Base-by-base conservation (phyloP, 2,329 filamentous ascomycete genomes). In the Trichoderma hamatum region DNA sequence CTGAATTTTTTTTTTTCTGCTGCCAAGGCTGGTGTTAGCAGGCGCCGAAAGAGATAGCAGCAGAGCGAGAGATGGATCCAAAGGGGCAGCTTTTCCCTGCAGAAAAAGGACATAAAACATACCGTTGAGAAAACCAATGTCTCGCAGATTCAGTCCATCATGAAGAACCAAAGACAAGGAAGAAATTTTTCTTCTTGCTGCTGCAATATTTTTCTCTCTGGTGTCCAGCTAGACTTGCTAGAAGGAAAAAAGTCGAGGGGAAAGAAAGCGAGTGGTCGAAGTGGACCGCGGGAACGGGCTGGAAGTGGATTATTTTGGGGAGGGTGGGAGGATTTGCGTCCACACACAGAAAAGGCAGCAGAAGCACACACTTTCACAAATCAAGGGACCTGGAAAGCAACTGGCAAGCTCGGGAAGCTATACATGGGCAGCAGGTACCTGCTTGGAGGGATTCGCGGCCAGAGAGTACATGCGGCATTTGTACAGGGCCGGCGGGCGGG, bases 241-340 rank as follows among this genome's bases (percentile, higher is more conserved):
- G n/a, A 54, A 65, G 24, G 36, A 68, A 67, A 49, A 68, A 68
- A 55, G 67, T 68, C 58, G 67, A 68, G 67, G 67, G 67, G 46
- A 61, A 58, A 49, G 52, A 63, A 68, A 46, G 58, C 62, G 67
- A 68, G 67, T 55, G 67, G 67, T 68, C 39, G 67, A 68, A 58
- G 67, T 68, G 67, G 67, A 68, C 67, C 59, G 58, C 67, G 67
- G 67, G 67, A 68, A 62, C 39, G 36, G 59, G 43, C 51, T 46
- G 51, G 59, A 55, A 66, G 52, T 56, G 51, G 63, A 58, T 56
- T 66, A 58, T 66, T 60, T 54, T 24, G 54, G 54, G 39, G 39
- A 43, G 39, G 16, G 39, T 43, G 39, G 62, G 62, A 46, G 49
- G 49, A 32, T 58, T 66, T 58, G 14, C 52, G 63, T 39, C 63